Evolutionary conservation across 768 basidiomycete genomes (phyloP).

Genomic region (Trametes maxima): DNA sequence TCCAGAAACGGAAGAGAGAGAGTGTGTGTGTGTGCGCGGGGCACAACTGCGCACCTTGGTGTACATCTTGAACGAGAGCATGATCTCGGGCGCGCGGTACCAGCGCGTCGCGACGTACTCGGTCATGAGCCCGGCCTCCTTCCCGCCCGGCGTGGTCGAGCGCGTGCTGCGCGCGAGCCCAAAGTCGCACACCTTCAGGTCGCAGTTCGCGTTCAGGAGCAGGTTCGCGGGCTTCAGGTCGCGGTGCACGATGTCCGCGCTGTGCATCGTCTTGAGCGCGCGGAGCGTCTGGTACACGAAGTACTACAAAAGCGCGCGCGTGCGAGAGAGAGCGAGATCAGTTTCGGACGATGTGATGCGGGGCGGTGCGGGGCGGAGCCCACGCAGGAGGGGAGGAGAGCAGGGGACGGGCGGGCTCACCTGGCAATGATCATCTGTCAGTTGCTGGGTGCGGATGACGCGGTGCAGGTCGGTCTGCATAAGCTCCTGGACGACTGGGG

Average conservation of each 20-base stretch:
- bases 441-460: constrained; percentile 86
- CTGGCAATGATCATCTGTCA: constrained; percentile 90
- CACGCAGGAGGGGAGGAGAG: neutral
- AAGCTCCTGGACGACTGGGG: constrained; percentile 76
- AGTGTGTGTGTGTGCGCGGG: too few species aligned
- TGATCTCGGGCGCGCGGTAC: constrained; percentile 94
- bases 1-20: neutral
- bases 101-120: constrained; percentile 91
- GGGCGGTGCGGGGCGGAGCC: neutral
- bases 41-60: constrained; percentile 66
- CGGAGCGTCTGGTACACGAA: constrained; percentile 85
- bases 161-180: constrained; percentile 75
- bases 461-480: constrained; percentile 93
- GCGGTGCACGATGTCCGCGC: constrained; percentile 78
- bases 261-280: constrained; percentile 88
- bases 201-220: constrained; percentile 86
- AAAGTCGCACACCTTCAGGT: constrained; percentile 89
- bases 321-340: too few species aligned
- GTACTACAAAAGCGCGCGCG: constrained; percentile 47
- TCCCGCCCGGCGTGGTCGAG: constrained; percentile 53
- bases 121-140: constrained; percentile 71
- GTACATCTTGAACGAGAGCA: constrained; percentile 92
- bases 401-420: constrained; percentile 37
- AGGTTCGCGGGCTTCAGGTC: constrained; percentile 88
- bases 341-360: too few species aligned